A percentile compares a stretch with the other conserved stretches of the same genome.
These are phyloP conservation scores for Lyophyllum shimeji DNA, from an alignment of 768 basidiomycete species.

Conservation along the genomic window DNA sequence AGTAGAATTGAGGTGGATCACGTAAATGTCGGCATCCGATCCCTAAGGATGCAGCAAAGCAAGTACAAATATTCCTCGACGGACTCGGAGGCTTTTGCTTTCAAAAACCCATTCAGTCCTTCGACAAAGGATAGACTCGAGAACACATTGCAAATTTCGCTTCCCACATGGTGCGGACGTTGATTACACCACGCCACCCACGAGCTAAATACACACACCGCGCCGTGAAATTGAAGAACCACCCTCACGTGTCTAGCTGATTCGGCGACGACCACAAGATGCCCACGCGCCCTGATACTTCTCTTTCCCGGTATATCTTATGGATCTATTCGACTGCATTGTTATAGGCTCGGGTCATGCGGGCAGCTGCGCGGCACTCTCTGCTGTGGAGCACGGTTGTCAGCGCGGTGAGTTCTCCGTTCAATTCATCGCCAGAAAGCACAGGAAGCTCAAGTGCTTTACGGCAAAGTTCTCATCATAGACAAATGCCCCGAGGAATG, in stretches of 20 bases:
- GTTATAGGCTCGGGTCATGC: conserved; percentile 69
- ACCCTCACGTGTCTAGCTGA: conserved; percentile 13
- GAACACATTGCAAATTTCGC: not conserved
- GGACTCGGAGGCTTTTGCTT: not conserved
- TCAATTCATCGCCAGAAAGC: not conserved
- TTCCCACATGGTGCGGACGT: not conserved
- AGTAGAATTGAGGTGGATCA: not conserved
- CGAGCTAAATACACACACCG: not conserved
- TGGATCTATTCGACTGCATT: conserved; percentile 48
- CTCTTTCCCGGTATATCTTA: conserved; percentile 1
- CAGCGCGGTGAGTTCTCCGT: conserved; percentile 35
- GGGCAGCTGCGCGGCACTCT: conserved; percentile 62
- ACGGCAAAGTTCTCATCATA: conserved; percentile 49
- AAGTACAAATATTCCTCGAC: not conserved
- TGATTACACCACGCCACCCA: conserved; percentile 6
- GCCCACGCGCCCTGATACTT: conserved; percentile 2
- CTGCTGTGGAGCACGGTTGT: conserved; percentile 60
- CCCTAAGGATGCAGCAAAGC: not conserved
- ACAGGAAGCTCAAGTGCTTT: conserved; percentile 1
- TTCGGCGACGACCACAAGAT: not conserved
- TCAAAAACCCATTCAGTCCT: not conserved
- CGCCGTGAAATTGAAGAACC: conserved; percentile 3
- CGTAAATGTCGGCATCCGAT: not conserved
- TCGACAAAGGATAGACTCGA: not conserved
- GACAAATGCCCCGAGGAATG: conserved; percentile 66